Base-by-base conservation (phyloP, 2,329 filamentous ascomycete species). In the Neofusicoccum cordaticola region DNA sequence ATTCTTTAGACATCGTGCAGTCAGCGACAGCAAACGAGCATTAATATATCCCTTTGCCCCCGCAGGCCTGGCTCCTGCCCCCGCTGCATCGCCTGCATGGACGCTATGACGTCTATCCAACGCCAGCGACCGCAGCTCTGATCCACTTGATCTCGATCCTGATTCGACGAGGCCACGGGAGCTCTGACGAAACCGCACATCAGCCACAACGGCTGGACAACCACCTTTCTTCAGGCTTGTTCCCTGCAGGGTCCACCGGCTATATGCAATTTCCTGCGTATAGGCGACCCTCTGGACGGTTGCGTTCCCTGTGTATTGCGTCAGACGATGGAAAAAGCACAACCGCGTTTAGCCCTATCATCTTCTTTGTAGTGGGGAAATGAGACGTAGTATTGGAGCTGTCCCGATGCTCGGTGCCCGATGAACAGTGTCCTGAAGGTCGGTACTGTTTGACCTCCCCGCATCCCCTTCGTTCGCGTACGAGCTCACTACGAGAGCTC, bases 81-180 rank as follows among this genome's bases (percentile, higher is more conserved):
- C 31, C 13, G 22, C 15, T 31, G 11, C n/a, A 34, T 17, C 13
- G 19, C 15, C 17, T 17, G 31, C 56, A 45, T 13, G 53, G 39
- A 37, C 12, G n/a, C 56, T 60, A 60, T 60, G 56, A 60, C 56
- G 56, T 60, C 41, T 47, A n/a, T 39, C 41, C 42, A 19, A 60
- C 69, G 35, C 62, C 65, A 47, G 68, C 58, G 62, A 63, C 67
- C 47, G 64, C 69, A 22, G 65, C 68, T 31, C 65, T 41, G 63
- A 68, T 67, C 68, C 70, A 56, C 62, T 71, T n/a, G 27, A n/a
- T 68, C 74, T 67, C 75, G 74, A 56, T 73, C 66, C 65, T 77
- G 75, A 45, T 60, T 47, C 15, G 42, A 13, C 42, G 15, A 47
- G 19, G 15, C 42, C 53, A 35, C 39, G 22, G 27, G n/a, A 19